These are phyloP conservation scores for Trametes punicea DNA, from an alignment of 768 basidiomycete species.

Conservation along the genomic window DNA sequence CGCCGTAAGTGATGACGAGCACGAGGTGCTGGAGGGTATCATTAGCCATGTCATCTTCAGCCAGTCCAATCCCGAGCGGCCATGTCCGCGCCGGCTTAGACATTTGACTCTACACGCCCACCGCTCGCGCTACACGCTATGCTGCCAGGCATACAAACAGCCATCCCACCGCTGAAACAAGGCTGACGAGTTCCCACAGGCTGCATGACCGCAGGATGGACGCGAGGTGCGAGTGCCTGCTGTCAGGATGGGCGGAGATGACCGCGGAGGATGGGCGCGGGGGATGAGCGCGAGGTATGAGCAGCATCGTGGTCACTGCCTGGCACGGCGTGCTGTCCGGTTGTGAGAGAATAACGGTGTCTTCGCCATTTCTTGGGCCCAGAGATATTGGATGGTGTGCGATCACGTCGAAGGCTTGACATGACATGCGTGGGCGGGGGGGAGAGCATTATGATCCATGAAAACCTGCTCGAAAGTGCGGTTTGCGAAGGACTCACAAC, in stretches of 20 bases:
- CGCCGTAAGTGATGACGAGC: not conserved
- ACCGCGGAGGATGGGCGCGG: not conserved
- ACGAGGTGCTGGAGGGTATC: not conserved
- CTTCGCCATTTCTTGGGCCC: not conserved
- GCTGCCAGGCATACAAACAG: conserved; percentile 16
- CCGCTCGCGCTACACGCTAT: not conserved
- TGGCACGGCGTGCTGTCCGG: not conserved
- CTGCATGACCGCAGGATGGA: not conserved
- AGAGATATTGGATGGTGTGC: too few relatives aligned
- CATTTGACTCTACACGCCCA: not conserved
- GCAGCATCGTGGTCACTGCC: not conserved
- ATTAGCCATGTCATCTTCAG: not conserved
- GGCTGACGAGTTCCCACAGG: conserved; percentile 18
- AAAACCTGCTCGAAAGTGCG: too few relatives aligned
- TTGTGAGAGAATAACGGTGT: not conserved
- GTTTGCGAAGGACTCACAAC: too few relatives aligned
- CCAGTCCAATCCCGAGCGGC: not conserved
- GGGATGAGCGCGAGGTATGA: not conserved
- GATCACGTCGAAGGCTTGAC: too few relatives aligned
- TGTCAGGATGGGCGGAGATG: conserved; percentile 2
- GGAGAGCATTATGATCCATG: too few relatives aligned
- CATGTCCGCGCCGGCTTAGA: not conserved
- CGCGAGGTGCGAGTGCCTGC: not conserved
- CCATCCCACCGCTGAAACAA: conserved; percentile 14
- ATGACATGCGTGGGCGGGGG: too few relatives aligned